These are phyloP conservation scores for Diaporthe citri DNA, from an alignment of 2,329 filamentous ascomycete genomes.

Conservation along the genomic window DNA sequence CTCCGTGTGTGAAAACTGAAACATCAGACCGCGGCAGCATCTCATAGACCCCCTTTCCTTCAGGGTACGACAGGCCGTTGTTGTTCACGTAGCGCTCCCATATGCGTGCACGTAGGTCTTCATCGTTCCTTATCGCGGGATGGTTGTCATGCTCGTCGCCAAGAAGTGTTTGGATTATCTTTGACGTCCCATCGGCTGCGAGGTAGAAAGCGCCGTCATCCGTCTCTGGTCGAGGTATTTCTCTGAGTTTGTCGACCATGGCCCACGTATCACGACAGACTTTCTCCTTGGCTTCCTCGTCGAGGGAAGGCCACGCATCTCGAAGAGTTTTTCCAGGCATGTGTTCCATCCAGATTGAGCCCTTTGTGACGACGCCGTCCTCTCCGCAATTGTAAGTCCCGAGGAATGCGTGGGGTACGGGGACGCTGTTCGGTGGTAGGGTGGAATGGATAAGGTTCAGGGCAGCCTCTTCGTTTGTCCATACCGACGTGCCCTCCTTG, in stretches of 20 bases:
- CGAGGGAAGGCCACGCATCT: neutral
- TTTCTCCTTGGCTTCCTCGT: neutral
- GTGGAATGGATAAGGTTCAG: neutral
- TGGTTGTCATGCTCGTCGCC: neutral
- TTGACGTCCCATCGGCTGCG: neutral
- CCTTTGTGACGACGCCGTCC: neutral
- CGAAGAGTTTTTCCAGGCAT: neutral
- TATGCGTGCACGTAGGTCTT: neutral
- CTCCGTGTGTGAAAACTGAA: neutral
- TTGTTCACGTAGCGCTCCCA: neutral
- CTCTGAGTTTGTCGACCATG: neutral
- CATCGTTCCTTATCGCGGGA: neutral
- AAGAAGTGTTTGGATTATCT: neutral
- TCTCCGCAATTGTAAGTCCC: neutral
- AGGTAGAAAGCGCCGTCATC: neutral
- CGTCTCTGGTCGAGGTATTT: neutral
- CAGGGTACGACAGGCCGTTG: neutral
- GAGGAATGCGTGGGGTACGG: neutral
- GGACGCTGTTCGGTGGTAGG: neutral
- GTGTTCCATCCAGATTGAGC: neutral
- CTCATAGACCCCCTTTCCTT: neutral
- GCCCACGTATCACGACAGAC: neutral
- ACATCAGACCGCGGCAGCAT: neutral
- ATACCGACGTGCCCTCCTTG: neutral
- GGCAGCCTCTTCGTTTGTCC: neutral